Evolutionary conservation across 768 basidiomycete genomes (phyloP), one percentile per base, ranked within the genome.

Genomic region (Lactarius quietus): DNA sequence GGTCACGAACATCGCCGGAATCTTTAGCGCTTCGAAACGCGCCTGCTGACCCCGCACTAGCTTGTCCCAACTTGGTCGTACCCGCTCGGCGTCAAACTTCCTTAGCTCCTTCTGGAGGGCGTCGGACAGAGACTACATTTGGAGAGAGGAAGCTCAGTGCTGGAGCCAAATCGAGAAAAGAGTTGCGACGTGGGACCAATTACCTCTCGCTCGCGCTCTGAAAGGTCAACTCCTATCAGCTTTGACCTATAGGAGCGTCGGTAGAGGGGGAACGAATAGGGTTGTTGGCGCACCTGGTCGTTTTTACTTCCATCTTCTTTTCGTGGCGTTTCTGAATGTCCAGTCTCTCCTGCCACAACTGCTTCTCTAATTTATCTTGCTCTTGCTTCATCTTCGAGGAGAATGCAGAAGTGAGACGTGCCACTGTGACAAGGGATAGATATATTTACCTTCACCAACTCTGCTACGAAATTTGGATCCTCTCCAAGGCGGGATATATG

Each of bases 1-100:
- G 3, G 88, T 86, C 15, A 78, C 74, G 72, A 83, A 89, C 88
- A 94, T 92, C 3, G 84, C 80, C 18, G 92, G 92, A 17, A 93
- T 83, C 45, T 81, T 78, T 53, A 87, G 76, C 35, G 79, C 73
- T 68, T 85, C 84, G 56, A 94, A 78, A 18, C 82, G 76, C 0
- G 77, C 72, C 74, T 94, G 92, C 73, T 94, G 92, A 70, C 83
- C 84, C 57, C 83, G 76, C 23, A 87, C 74, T n/a, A 93, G 79
- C 23, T 82, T 83, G 71, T 91, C 91, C 90, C 91, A 94, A 10
- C 89, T 88, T 3, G 85, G 79, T 7, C 93, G 74, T 12, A 80
- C 87, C 41, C 87, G 81, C 58, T 91, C 85, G n/a, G 70, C 70
- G 72, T 93, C 92, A 72, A 92, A 92, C 67, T 80, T 83, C 43